Conservation (phyloP, 148 eudicot genomes). For the Fagopyrum tataricum region DNA sequence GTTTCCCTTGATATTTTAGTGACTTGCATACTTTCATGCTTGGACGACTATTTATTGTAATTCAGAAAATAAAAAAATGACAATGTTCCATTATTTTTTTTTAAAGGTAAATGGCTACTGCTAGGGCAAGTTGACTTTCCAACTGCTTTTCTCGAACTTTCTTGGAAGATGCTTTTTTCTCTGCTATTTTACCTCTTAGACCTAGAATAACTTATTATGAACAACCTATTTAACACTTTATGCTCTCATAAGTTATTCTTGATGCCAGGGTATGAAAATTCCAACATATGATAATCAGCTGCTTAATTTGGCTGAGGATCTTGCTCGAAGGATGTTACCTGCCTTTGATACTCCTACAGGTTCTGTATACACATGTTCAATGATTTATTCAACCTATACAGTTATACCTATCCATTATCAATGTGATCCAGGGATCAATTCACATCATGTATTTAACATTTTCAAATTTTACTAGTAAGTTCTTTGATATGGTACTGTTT, state of each 20-base stretch:
- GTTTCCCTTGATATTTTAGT: background rate
- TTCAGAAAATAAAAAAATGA: background rate
- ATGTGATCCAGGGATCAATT: too few species aligned
- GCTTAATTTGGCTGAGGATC: conserved; percentile 88
- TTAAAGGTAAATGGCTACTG: background rate
- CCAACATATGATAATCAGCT: conserved; percentile 81
- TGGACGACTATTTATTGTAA: too few species aligned
- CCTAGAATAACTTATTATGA: background rate
- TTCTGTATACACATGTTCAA: conserved; percentile 14
- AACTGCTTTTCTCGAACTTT: background rate
- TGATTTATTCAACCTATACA: background rate
- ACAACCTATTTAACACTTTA: background rate
- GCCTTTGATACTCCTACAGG: conserved; percentile 99
- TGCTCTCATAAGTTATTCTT: background rate
- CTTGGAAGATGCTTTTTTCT: background rate
- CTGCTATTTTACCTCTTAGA: background rate
- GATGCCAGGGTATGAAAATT: conserved; percentile 79
- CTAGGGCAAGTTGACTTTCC: background rate
- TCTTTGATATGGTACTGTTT: background rate
- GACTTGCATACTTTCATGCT: background rate
- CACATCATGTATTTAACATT: background rate
- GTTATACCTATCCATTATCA: background rate
- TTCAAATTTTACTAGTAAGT: background rate
- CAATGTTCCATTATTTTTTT: background rate
- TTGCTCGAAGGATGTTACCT: conserved; percentile 74